These are phyloP conservation scores for Bryopsis sp. DNA, from an alignment of 139 green algal species.

Conservation along the genomic window DNA sequence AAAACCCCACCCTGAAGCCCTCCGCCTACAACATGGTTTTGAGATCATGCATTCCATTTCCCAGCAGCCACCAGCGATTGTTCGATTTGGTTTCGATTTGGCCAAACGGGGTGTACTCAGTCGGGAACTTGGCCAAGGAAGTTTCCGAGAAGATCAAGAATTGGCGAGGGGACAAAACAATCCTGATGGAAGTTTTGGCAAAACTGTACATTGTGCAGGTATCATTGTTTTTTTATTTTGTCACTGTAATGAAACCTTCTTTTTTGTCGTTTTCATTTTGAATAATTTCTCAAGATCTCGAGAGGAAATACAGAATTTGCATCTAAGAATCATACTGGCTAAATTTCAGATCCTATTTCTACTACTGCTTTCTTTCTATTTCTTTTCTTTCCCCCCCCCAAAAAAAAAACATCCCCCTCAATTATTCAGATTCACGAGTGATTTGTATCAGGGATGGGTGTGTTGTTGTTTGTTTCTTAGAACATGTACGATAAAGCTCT, in stretches of 20 bases:
- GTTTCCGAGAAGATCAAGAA: not conserved
- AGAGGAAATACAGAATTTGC: too few relatives aligned
- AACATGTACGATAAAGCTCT: constrained; percentile 10
- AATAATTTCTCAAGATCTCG: too few relatives aligned
- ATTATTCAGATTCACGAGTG: not conserved
- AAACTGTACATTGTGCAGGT: constrained; percentile 12
- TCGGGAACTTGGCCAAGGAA: not conserved
- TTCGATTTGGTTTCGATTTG: constrained; percentile 4
- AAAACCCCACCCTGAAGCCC: constrained; percentile 15
- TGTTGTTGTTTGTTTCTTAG: not conserved
- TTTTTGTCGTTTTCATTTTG: too few relatives aligned
- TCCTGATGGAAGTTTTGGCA: constrained; percentile 13
- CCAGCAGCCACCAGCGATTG: not conserved
- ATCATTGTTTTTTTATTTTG: too few relatives aligned
- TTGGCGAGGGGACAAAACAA: not conserved
- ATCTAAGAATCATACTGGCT: too few relatives aligned
- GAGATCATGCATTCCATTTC: constrained; percentile 10
- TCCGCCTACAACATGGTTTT: constrained; percentile 17
- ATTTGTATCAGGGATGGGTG: not conserved
- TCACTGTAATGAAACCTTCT: too few relatives aligned
- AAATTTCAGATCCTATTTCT: not conserved
- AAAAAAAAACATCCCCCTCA: not conserved
- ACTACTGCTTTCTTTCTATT: not conserved
- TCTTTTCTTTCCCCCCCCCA: not conserved
- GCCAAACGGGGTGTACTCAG: not conserved